Percentiles rank a stretch among this genome's conserved stretches.
These are phyloP conservation scores for Neurospora pannonica DNA, from an alignment of 495 filamentous ascomycete species.

Conservation along the genomic window DNA sequence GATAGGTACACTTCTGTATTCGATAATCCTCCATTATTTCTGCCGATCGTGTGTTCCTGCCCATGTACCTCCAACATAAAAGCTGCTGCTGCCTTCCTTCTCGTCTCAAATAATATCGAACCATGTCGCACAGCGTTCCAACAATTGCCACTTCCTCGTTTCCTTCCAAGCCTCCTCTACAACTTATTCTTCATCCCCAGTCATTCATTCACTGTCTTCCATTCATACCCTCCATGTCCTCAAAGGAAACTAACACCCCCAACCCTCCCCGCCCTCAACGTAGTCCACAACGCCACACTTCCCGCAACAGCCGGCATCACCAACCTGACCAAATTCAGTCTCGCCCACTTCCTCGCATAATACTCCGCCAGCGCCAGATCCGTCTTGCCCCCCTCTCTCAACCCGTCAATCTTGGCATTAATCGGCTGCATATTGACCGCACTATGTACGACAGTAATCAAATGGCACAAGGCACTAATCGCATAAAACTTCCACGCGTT, in stretches of 20 bases:
- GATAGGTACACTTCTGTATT: no score
- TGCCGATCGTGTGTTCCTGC: no score
- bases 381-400: constrained; percentile 15
- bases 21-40: no score
- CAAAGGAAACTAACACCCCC: neutral
- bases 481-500: constrained; percentile 34
- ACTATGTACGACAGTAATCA: constrained; percentile 36
- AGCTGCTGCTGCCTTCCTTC: no score
- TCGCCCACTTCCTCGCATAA: constrained; percentile 29
- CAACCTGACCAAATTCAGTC: constrained; percentile 26
- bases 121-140: no score
- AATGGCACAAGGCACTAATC: constrained; percentile 28
- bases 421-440: constrained; percentile 43
- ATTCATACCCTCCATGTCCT: no score
- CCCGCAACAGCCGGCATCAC: constrained; percentile 35
- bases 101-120: no score
- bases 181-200: no score
- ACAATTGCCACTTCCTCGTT: no score
- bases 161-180: no score
- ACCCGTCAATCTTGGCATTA: constrained; percentile 35
- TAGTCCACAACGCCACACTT: constrained; percentile 26
- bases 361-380: constrained; percentile 26
- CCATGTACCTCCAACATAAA: no score
- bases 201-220: no score
- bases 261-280: constrained; percentile 8